Base-by-base conservation (phyloP, 2,329 filamentous ascomycete species). In the Xylariomycetidae sp. region DNA sequence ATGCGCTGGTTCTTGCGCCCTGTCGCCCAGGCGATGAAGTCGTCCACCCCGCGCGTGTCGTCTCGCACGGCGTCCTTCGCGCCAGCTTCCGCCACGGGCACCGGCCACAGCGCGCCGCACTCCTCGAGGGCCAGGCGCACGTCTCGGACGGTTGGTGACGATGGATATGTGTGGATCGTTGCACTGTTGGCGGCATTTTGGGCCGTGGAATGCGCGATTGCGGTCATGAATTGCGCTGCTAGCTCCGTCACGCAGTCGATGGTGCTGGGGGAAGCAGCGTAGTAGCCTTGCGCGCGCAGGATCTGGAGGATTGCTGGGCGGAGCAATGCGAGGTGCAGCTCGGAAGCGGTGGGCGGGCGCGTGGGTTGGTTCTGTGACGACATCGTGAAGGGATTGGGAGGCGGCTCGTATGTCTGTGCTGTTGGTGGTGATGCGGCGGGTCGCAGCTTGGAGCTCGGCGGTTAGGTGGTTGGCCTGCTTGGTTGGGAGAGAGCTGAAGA, bases 281-380 rank as follows among this genome's bases (percentile, higher is more conserved):
- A 85, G 64, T 93, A 96, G 56, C 90, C 90, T 16, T 87, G 82
- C 19, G 89, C 86, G 53, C 90, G 87, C 32, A 96, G 78, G 51
- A 94, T 90, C 61, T 95, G 88, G 37, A 96, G 77, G 40, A 95
- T 77, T 29, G 82, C 81, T 2, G 90, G 90, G 25, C 88, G 86
- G 37, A 96, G 72, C 43, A 95, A 80, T 40, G 85, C 82, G 60
- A 86, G 82, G 63, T 56, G 44, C 18, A 55, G 44, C 37, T 52
- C 49, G 25, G 44, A 49, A 5, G 49, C 40, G 18, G 38, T 35
- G 29, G 35, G 48, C 13, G 34, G 35, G 12, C 30, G 26, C 19
- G 47, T 42, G 15, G 45, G 44, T 9, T 39, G 30, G 19, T 48
- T 43, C 5, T 49, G 49, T 17, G 51, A 44, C 49, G 51, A 52